Conservation (phyloP, 371 early-diverging fungal genomes). For the Neoconidiobolus thromboides region DNA sequence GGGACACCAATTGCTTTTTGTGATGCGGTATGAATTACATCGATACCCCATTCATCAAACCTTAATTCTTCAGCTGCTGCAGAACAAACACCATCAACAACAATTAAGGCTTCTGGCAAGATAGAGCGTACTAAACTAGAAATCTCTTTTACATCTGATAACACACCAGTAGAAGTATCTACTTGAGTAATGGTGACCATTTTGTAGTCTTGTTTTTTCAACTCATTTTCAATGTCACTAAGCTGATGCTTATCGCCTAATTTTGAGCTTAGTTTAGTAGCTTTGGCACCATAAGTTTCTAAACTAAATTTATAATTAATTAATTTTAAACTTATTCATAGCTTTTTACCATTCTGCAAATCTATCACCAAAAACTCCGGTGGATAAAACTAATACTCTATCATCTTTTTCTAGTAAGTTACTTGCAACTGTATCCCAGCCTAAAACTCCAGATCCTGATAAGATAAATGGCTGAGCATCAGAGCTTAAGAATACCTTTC, state of each 20-base stretch:
- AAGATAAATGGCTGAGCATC: slow-evolving; percentile 86
- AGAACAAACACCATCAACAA: slow-evolving; percentile 91
- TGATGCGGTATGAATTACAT: slow-evolving; percentile 74
- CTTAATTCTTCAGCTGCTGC: slow-evolving; percentile 83
- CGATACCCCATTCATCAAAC: slow-evolving; percentile 83
- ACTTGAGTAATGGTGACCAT: slow-evolving; percentile 85
- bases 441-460: slow-evolving; percentile 83
- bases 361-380: slow-evolving; percentile 91
- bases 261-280: slow-evolving; percentile 46
- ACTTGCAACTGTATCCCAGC: slow-evolving; percentile 85
- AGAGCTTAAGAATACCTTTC: slow-evolving; percentile 58
- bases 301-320: slow-evolving; percentile 25
- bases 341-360: slow-evolving; percentile 67
- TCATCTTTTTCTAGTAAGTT: slow-evolving; percentile 83
- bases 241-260: slow-evolving; percentile 46
- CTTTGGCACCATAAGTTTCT: slow-evolving; percentile 70
- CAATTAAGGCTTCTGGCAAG: slow-evolving; percentile 75
- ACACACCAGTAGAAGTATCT: slow-evolving; percentile 90
- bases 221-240: slow-evolving; percentile 25
- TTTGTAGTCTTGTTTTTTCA: slow-evolving; percentile 46
- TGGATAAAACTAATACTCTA: slow-evolving; percentile 71
- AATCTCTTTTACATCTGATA: slow-evolving; percentile 60
- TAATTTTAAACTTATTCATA: slow-evolving; percentile 14
- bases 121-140: slow-evolving; percentile 46
- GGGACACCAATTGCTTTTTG: slow-evolving; percentile 92